A percentile compares a stretch with the other conserved stretches of the same genome.
phyloP scores from a whole-genome alignment of 176 grass and related monocot species.

The Neostapfia colusana region DNA sequence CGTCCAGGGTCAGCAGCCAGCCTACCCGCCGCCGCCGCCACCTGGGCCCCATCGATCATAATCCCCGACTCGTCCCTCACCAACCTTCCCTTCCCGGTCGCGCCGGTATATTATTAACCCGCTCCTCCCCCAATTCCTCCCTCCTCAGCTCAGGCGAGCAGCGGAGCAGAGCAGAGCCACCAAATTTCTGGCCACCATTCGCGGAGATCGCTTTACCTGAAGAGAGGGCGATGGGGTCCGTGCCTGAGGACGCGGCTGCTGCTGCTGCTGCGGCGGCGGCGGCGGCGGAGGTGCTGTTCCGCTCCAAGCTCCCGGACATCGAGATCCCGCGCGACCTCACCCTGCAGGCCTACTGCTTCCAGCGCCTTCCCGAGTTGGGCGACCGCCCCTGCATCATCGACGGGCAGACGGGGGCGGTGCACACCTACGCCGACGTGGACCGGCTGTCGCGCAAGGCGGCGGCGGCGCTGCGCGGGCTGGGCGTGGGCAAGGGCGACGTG shows the following conservation, averaged over 20 bases:
- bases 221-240: conserved; percentile 56
- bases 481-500: conserved; percentile 57
- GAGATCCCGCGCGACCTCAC: conserved; percentile 67
- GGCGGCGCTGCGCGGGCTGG: conserved; percentile 48
- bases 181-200: conserved; percentile 35
- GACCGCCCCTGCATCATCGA: conserved; percentile 77
- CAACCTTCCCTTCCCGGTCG: conserved; percentile 26
- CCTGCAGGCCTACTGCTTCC: conserved; percentile 90
- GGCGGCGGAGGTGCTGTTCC: conserved; percentile 49
- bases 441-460: conserved; percentile 46
- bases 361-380: conserved; percentile 24
- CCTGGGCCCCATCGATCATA: not conserved
- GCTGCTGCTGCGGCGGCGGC: not conserved
- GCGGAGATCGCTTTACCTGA: not conserved
- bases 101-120: conserved; percentile 40
- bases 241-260: conserved; percentile 16
- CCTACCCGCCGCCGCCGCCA: not conserved
- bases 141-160: conserved; percentile 23
- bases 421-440: conserved; percentile 68
- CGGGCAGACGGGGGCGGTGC: conserved; percentile 47
- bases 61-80: conserved; percentile 15
- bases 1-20: not conserved
- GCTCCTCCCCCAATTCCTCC: not conserved
- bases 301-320: conserved; percentile 86
- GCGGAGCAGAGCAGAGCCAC: conserved; percentile 19